These are phyloP conservation scores for Venturia aucupariae DNA, from an alignment of 2,329 filamentous ascomycete species.

Conservation along the genomic window DNA sequence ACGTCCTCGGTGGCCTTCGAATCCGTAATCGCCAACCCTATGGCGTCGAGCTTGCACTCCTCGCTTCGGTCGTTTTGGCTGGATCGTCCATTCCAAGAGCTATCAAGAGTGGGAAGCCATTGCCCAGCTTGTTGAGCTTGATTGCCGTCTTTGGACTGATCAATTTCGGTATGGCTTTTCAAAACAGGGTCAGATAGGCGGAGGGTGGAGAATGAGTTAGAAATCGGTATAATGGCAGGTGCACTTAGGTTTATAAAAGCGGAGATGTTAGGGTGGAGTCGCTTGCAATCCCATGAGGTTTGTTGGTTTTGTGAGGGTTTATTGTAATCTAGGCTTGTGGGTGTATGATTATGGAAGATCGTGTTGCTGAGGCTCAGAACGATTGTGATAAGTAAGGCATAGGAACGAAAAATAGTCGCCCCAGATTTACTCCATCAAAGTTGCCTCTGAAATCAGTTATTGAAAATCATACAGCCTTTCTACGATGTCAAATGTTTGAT, in stretches of 20 bases:
- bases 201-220: not conserved
- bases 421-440: too few species aligned
- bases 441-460: too few species aligned
- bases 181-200: not conserved
- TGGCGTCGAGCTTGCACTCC: constrained; percentile 78
- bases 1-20: constrained; percentile 73
- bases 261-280: too few species aligned
- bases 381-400: not conserved
- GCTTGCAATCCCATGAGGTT: not conserved
- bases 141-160: constrained; percentile 70
- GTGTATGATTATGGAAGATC: not conserved
- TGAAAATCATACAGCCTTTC: too few species aligned
- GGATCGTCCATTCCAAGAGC: constrained; percentile 81
- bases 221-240: not conserved
- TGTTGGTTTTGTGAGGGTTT: not conserved
- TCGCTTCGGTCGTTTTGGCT: constrained; percentile 77
- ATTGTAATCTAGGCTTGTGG: not conserved
- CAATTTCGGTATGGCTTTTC: constrained; percentile 53
- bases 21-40: constrained; percentile 67
- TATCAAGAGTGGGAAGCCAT: constrained; percentile 71
- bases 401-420: too few species aligned
- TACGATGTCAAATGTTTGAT: too few species aligned
- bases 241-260: not conserved
- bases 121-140: constrained; percentile 70
- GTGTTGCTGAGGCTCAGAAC: not conserved